Percentiles rank a stretch among this genome's conserved stretches.
Evolutionary conservation across 805 yeast genomes (phyloP).

Genomic region (Schwanniomyces polymorphus): DNA sequence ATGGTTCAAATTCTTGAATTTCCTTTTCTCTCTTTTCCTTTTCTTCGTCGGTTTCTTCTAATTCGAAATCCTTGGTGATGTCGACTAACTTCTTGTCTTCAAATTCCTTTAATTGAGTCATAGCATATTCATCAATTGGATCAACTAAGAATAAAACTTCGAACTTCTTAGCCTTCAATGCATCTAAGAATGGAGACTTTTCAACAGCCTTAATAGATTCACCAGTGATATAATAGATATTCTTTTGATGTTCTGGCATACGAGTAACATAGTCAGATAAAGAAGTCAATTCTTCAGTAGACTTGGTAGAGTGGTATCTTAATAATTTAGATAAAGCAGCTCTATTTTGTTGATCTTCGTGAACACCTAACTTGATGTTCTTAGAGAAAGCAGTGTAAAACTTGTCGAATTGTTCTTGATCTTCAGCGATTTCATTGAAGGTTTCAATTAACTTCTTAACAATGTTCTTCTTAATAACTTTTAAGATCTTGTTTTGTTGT

Average conservation of each 20-base stretch:
- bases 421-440: constrained; percentile 99
- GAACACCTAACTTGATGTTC: constrained; percentile 98
- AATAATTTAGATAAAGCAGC: constrained; percentile 89
- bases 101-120: constrained; percentile 98
- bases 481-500: constrained; percentile 99
- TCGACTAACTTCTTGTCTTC: constrained; percentile 99
- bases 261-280: constrained; percentile 96
- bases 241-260: constrained; percentile 99
- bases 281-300: constrained; percentile 91
- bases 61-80: constrained; percentile 98
- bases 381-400: constrained; percentile 97
- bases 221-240: constrained; percentile 99
- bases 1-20: constrained; percentile 85
- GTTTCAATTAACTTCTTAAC: constrained; percentile 98
- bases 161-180: constrained; percentile 96
- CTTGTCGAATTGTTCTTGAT: constrained; percentile 96
- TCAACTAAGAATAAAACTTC: constrained; percentile 97
- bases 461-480: constrained; percentile 98
- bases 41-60: constrained; percentile 98
- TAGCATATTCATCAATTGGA: constrained; percentile 99
- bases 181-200: constrained; percentile 99
- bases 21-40: constrained; percentile 92
- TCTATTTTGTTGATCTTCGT: constrained; percentile 99
- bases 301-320: constrained; percentile 96
- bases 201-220: constrained; percentile 96